Base-by-base conservation (phyloP, 306 rosid species). In the Medicago arabica region DNA sequence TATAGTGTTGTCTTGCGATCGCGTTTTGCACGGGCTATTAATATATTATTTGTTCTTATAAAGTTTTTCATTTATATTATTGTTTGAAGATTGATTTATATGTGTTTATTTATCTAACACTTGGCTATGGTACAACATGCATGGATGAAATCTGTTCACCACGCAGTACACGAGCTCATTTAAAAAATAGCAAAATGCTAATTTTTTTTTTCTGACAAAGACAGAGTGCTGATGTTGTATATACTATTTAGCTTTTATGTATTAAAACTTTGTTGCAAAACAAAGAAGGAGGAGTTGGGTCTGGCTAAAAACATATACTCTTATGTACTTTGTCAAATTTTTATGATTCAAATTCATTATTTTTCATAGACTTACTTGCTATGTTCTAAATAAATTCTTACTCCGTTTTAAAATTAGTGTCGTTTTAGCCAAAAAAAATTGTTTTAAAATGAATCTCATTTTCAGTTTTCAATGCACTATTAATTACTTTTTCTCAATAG, bases 1-100 rank as follows among this genome's bases (percentile, higher is more conserved):
- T 21, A 21, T 1, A 21, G 17, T 25, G 1, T 39, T 65, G 71
- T 25, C 2, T 65, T 65, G 71, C 34, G 7, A 17, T 39, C 18
- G 17, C 38, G 71, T 66, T 72, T 72, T 72, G 54, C 76, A 72
- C n/a, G 76, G 39, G 76, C 7, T 39, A 38, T 1, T 50, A 8
- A 18, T 55, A 55, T 50, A 47, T 54, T 54, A 14, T 21, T 46
- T 18, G 5, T 17, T 41, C 39, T 66, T 51, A 34, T 10, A 18
- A 4, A 2, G 43, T 31, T 63, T 49, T n/a, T 8, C 0, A 4
- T 25, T 6, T 47, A 7, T 23, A 17, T 17, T 53, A 17, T 3
- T 44, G 9, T 44, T 44, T 69, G 12, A 18, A 12, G 8, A 14
- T 55, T 69, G 43, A 21, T 69, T 25, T n/a, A 47, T 69, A 10